Conservation (phyloP, 2,329 filamentous ascomycete genomes). For the Alternaria metachromatica region DNA sequence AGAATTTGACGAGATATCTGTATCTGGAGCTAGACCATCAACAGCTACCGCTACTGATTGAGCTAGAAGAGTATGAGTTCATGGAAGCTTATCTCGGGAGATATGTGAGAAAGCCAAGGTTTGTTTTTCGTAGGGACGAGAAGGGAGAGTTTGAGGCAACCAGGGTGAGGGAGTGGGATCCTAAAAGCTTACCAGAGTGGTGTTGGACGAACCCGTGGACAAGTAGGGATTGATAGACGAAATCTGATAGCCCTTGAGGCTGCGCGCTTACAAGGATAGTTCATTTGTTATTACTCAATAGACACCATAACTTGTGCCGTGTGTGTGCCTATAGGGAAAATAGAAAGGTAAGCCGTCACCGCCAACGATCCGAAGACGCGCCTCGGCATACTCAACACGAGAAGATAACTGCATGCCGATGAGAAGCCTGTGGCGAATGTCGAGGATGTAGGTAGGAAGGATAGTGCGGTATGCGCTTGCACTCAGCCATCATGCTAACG, state of each 20-base stretch:
- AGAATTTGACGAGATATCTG: conserved; percentile 1
- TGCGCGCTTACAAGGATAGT: background rate
- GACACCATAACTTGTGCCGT: background rate
- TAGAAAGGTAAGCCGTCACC: background rate
- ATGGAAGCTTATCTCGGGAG: background rate
- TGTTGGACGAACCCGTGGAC: background rate
- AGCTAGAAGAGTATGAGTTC: background rate
- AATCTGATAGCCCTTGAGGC: background rate
- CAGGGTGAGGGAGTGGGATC: conserved; percentile 1
- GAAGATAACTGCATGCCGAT: background rate
- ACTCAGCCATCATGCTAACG: background rate
- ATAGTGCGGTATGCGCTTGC: background rate
- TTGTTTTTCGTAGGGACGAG: background rate
- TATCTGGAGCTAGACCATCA: conserved; percentile 3
- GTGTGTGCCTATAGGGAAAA: background rate
- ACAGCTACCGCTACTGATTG: background rate
- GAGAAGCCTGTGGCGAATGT: background rate
- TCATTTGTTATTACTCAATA: background rate
- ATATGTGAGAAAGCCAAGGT: background rate
- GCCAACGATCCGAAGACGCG: background rate
- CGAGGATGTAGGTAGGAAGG: background rate
- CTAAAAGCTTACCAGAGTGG: background rate
- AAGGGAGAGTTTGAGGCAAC: background rate
- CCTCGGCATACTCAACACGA: background rate
- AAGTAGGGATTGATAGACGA: background rate